Evolutionary conservation across 192 early-diverging fungal genomes (phyloP).

Genomic region (Dissophora ornata): DNA sequence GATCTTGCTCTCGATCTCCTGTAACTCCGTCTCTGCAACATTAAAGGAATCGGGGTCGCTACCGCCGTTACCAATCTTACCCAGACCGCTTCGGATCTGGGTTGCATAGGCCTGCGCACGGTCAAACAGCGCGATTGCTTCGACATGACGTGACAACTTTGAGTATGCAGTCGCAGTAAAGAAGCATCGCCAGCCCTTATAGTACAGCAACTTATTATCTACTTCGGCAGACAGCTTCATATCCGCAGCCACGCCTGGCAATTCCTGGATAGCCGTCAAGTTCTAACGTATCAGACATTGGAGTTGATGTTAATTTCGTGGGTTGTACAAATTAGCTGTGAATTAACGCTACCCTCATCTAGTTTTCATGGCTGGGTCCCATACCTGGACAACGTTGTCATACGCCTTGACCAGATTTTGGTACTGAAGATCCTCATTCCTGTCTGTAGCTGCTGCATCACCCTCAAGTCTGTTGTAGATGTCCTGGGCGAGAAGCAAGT

Average conservation of each 20-base stretch:
- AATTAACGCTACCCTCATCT: too few relatives aligned
- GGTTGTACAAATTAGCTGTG: too few relatives aligned
- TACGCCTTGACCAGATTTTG: constrained; percentile 76
- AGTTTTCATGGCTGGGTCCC: background rate
- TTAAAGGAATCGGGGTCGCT: constrained; percentile 55
- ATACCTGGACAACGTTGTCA: constrained; percentile 71
- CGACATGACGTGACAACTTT: constrained; percentile 52
- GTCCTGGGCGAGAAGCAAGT: constrained; percentile 59
- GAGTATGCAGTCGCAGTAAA: constrained; percentile 67
- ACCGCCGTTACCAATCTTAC: constrained; percentile 6
- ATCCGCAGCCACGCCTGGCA: constrained; percentile 63
- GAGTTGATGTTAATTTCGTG: too few relatives aligned
- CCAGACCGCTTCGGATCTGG: constrained; percentile 42
- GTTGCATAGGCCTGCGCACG: constrained; percentile 65
- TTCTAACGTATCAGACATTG: constrained; percentile 54
- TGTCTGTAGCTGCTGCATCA: constrained; percentile 23
- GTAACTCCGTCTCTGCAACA: constrained; percentile 54
- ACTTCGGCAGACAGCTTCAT: constrained; percentile 58
- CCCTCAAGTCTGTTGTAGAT: constrained; percentile 55
- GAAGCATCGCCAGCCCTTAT: constrained; percentile 69
- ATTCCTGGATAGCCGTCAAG: constrained; percentile 64
- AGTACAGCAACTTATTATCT: constrained; percentile 59
- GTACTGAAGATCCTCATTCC: constrained; percentile 58
- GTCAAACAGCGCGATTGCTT: constrained; percentile 71
- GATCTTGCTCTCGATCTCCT: constrained; percentile 56